These are phyloP conservation scores for Tephrocybe sp. DNA, from an alignment of 768 basidiomycete species.

Conservation along the genomic window DNA sequence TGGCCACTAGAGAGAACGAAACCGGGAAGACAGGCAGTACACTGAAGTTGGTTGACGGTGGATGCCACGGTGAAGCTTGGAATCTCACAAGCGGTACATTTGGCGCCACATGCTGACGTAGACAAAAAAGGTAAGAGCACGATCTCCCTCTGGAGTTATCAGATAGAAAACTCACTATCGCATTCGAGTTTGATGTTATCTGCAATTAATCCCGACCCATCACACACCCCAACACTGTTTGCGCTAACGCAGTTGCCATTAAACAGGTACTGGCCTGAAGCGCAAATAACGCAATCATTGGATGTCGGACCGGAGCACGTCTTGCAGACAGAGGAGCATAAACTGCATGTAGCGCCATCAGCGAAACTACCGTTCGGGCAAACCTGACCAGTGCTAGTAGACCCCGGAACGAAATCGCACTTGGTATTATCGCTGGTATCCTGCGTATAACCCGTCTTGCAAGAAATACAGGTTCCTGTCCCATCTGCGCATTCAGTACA, in stretches of 20 bases:
- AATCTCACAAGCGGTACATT: slow-evolving; percentile 77
- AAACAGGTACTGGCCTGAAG: slow-evolving; percentile 56
- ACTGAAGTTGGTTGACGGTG: slow-evolving; percentile 63
- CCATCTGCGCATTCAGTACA: slow-evolving; percentile 69
- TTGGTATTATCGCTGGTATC: slow-evolving; percentile 64
- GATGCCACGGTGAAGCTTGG: slow-evolving; percentile 68
- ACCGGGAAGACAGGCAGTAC: slow-evolving; percentile 77
- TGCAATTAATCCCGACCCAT: slow-evolving; percentile 66
- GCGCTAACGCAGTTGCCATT: slow-evolving; percentile 72
- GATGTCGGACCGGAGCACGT: slow-evolving; percentile 72
- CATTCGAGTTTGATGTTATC: slow-evolving; percentile 85
- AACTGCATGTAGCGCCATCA: slow-evolving; percentile 48
- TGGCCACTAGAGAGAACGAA: slow-evolving; percentile 69
- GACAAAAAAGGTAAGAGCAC: slow-evolving; percentile 6
- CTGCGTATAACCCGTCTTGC: slow-evolving; percentile 69
- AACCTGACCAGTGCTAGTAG: slow-evolving; percentile 47
- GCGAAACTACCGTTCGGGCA: slow-evolving; percentile 72
- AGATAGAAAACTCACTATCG: slow-evolving; percentile 63
- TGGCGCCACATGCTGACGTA: slow-evolving; percentile 71
- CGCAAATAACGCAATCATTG: slow-evolving; percentile 72
- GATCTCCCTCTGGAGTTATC: background rate
- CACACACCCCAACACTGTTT: slow-evolving; percentile 70
- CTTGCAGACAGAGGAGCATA: slow-evolving; percentile 65
- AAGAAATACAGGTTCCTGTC: slow-evolving; percentile 71
- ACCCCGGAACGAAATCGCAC: slow-evolving; percentile 55